Evolutionary conservation across 345 rosid species (phyloP), one percentile per base, ranked within the genome.

Genomic region (Euphorbia lathyris): DNA sequence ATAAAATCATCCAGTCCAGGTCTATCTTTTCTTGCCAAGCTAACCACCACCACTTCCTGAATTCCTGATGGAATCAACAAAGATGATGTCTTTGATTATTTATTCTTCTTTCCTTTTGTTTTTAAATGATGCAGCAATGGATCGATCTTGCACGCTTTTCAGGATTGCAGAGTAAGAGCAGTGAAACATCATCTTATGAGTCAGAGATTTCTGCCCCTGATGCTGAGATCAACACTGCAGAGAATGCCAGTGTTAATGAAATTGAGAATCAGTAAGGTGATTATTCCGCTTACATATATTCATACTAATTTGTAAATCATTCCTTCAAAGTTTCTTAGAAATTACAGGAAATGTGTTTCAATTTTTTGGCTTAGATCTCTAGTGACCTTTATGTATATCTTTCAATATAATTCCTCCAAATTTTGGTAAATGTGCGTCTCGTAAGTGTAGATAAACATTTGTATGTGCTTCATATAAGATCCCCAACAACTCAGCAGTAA

Each of bases 71-170:
- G 9, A 32, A 32, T 45, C 48, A 59, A 48, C 66, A 59, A 47
- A 32, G 48, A 43, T 58, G 50, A 23, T 45, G 13, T 38, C 9
- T 43, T 45, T 27, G 26, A 59, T 22, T 60, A 25, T 53, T 63
- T 63, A 63, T 48, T 34, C 45, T 26, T 43, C 19, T 38, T 22
- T 59, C 74, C 25, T 43, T 56, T 68, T 38, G 69, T 70, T 22
- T 29, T 56, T 67, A 55, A 69, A 71, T 79, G 62, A 20, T 58
- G 77, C 89, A 93, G 97, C 98, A 93, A 93, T 91, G 98, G 98
- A 50, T 93, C 62, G 98, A 93, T 80, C 96, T 93, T 63, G 98
- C 98, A 29, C 90, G 92, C 50, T 83, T 78, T 71, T 83, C 91
- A 17, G 98, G 92, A 47, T 81, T 93, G 77, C 97, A 93, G 79